Evolutionary conservation across 495 filamentous ascomycete genomes (phyloP), one percentile per base, ranked within the genome.

Genomic region (Talaromyces proteolyticus): DNA sequence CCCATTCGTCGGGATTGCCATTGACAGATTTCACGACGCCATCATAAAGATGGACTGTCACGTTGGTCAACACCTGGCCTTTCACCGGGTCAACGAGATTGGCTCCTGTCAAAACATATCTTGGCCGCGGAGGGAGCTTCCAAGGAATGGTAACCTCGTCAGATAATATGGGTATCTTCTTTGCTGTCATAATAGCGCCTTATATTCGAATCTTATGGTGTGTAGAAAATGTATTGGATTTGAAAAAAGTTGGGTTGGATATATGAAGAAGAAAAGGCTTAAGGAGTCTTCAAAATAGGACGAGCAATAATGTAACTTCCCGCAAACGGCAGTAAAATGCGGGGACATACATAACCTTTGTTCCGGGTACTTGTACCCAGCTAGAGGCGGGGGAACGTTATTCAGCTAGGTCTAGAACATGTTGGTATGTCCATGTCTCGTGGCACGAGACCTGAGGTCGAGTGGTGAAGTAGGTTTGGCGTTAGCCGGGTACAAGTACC

Each of bases 41-140:
- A 19, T 53, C 51, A 2, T 58, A 41, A 17, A 64, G 49, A 18
- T 50, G 52, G 39, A 68, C 54, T 16, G 61, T 61, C 22, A 51
- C 55, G 24, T 63, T 60, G 1, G 22, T 48, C 11, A 61, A 50
- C 6, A 69, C 49, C 3, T 47, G n/a, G 6, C 66, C 66, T 22
- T 65, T 39, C 11, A 52, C 44, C 8, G 63, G 51, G 29, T 69
- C 60, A 19, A 69, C 57, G 16, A 69, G 51, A 1, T 60, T 68
- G 5, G 59, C 66, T 29, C 64, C 59, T 23, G 53, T 42, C 24
- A 68, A 58, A 22, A 66, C 37, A 18, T 63, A 54, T 1, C 44
- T 49, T 41, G 46, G 53, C 36, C 53, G 58, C 0, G 61, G 46
- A 6, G 57, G 36, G 4, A 56, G 61, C 20, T 63, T 64, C 66